Evolutionary conservation across 768 basidiomycete genomes (phyloP).

Genomic region (Crepidotus variabilis): DNA sequence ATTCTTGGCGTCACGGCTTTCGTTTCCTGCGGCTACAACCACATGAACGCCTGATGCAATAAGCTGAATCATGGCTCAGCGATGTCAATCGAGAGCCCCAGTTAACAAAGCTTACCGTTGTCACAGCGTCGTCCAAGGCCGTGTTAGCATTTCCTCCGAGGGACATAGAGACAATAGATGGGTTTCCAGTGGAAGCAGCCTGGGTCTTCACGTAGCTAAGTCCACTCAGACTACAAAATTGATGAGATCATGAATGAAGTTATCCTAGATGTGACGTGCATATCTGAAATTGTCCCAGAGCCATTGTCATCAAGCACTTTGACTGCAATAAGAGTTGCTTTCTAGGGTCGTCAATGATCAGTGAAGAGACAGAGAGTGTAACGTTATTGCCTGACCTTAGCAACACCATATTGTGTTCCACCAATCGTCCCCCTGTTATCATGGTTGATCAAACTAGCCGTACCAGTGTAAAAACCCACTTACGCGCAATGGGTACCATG

Average conservation of each 20-base stretch:
- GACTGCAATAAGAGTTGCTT: constrained; percentile 33
- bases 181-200: constrained; percentile 12
- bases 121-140: constrained; percentile 26
- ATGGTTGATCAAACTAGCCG: not conserved
- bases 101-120: constrained; percentile 6
- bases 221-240: constrained; percentile 15
- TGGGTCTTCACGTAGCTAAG: constrained; percentile 22
- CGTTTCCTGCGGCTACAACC: constrained; percentile 27
- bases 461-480: not conserved
- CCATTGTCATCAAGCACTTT: constrained; percentile 35
- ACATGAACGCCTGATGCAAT: constrained; percentile 21
- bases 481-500: constrained; percentile 19
- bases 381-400: too few species aligned
- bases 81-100: not conserved
- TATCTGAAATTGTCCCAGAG: constrained; percentile 7
- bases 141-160: constrained; percentile 23
- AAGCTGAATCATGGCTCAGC: constrained; percentile 12
- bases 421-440: constrained; percentile 6
- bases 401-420: constrained; percentile 10
- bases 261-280: constrained; percentile 1
- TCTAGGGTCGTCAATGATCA: not conserved
- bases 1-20: constrained; percentile 19
- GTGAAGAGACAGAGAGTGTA: not conserved
- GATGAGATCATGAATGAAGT: not conserved
- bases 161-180: constrained; percentile 26